Evolutionary conservation across 2,329 filamentous ascomycete species (phyloP), one percentile per base, ranked within the genome.

Genomic region (Biscogniauxia sp.): DNA sequence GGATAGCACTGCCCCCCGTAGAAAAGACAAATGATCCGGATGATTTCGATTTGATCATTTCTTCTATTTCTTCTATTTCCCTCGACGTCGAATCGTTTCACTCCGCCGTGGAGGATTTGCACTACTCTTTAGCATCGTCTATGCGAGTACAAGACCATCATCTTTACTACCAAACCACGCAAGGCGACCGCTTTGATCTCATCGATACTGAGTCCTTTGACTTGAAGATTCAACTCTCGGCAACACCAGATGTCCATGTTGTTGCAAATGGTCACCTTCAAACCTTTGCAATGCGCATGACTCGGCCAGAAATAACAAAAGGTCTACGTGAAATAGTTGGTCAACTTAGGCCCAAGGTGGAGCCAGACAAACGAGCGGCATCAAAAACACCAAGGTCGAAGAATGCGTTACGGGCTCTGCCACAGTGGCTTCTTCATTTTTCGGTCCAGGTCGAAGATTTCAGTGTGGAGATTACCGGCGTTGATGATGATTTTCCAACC

Each of bases 11-110:
- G 4, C 93, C 93, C 5, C 88, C 94, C 0, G 86, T 95, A 64
- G 85, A 89, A 62, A 82, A 83, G 58, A 79, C 79, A 1, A 78
- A 82, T 50, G 84, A 88, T 25, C 82, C 87, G 0, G 91, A 93
- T 62, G 93, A 98, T 66, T 98, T 95, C 67, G 95, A 99, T 72
- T 83, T 99, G 28, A 90, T 99, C 52, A 97, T 99, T 54, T 97
- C 92, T 1, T 95, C 93, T 1, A 92, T 97, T 11, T 98, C 96
- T 0, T 97, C 94, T 0, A 87, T 98, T 45, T 96, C 94, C 0
- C 79, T 98, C 20, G 95, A 99, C 70, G 84, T 96, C 54, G 95
- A 99, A 72, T 97, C 95, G 0, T 97, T 93, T n/a, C 95, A 99
- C 76, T 95, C 92, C 2, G 82, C 89, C 0, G 86, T 92, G 41